Evolutionary conservation across 169 alveolate genomes (phyloP).

Genomic region (Cryptosporidium sp.): DNA sequence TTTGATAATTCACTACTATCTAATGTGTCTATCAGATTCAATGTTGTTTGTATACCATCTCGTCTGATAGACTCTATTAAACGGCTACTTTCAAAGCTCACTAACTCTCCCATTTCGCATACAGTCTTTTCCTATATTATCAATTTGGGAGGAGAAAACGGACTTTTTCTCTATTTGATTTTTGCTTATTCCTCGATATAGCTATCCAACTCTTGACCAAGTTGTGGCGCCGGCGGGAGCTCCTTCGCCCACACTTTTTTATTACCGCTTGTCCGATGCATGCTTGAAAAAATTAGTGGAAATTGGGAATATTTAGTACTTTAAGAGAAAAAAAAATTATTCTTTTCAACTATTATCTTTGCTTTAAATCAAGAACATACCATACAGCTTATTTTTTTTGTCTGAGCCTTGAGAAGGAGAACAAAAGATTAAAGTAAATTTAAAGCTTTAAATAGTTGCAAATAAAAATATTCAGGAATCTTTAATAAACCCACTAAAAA

Average conservation of each 20-base stretch:
- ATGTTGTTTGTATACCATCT: conserved; percentile 17
- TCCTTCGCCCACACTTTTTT: conserved; percentile 53
- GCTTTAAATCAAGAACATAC: neutral
- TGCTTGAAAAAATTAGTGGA: conserved; percentile 38
- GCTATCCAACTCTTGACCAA: conserved; percentile 19
- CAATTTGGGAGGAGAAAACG: neutral
- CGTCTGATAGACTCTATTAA: conserved; percentile 54
- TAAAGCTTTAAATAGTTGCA: neutral
- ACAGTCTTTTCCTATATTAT: neutral
- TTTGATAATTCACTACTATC: conserved; percentile 26
- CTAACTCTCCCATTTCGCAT: conserved; percentile 30
- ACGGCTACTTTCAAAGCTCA: conserved; percentile 40
- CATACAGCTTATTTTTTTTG: neutral
- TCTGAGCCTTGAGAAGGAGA: neutral
- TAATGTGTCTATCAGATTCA: conserved; percentile 24
- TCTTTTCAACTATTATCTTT: neutral
- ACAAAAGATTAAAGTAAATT: neutral
- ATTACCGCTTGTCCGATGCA: conserved; percentile 64
- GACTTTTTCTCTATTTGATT: neutral
- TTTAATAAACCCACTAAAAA: neutral
- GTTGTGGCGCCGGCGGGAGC: conserved; percentile 58
- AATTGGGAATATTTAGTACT: neutral
- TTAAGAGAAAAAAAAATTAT: neutral
- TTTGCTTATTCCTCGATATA: neutral
- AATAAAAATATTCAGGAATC: neutral